Evolutionary conservation across 345 rosid species (phyloP).

Genomic region (Eucalyptus virginea): DNA sequence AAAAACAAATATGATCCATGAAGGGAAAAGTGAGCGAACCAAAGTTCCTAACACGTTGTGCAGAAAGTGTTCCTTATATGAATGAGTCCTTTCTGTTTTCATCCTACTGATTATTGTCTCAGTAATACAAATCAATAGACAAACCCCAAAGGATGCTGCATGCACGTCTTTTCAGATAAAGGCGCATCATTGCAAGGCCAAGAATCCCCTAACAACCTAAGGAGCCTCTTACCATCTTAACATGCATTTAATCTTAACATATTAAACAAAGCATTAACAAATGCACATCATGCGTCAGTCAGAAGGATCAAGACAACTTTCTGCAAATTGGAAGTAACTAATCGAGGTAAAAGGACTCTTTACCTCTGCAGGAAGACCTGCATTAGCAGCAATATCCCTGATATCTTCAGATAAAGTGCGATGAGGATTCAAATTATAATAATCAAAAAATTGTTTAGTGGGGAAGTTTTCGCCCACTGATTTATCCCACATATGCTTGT

Average conservation of each 20-base stretch:
- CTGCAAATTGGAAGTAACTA: neutral
- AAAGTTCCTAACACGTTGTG: neutral
- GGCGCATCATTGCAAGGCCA: neutral
- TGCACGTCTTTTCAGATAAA: neutral
- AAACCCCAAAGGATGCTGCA: neutral
- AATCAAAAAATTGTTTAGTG: conserved; percentile 24
- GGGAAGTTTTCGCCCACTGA: conserved; percentile 43
- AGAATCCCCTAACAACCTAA: neutral
- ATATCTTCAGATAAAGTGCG: conserved; percentile 40
- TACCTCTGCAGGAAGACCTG: conserved; percentile 62
- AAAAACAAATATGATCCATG: neutral
- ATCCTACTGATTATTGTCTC: neutral
- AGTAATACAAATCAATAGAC: neutral
- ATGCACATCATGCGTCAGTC: neutral
- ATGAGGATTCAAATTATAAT: conserved; percentile 46
- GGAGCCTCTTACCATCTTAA: neutral
- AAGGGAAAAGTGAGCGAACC: neutral
- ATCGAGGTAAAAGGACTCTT: neutral
- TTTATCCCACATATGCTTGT: conserved; percentile 75
- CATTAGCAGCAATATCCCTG: conserved; percentile 25
- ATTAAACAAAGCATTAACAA: neutral
- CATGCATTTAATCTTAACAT: neutral
- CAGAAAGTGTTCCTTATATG: neutral
- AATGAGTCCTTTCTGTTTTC: neutral
- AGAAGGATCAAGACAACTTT: neutral